phyloP scores from a whole-genome alignment of 768 basidiomycete species.

The Floccularia luteovirens region DNA sequence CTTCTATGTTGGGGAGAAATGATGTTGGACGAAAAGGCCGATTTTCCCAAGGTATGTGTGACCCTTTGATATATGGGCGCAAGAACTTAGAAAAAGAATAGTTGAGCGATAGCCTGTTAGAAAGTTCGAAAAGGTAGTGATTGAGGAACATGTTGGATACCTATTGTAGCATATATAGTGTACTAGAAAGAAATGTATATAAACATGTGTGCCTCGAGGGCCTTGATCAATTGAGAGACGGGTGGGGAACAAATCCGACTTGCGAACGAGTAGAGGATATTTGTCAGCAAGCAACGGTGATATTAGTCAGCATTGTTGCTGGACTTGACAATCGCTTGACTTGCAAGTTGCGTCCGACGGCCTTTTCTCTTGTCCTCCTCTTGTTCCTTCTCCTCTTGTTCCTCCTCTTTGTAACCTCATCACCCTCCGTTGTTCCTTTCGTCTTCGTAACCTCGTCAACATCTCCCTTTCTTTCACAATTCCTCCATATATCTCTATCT shows the following conservation, averaged over 20 bases:
- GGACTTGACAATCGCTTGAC: neutral
- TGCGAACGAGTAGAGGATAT: too few species aligned
- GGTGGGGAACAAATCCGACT: too few species aligned
- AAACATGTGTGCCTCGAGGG: too few species aligned
- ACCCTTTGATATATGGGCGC: neutral
- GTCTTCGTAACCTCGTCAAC: conserved; percentile 1
- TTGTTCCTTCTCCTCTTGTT: conserved; percentile 9
- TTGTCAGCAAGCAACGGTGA: conserved; percentile 22
- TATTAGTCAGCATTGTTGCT: neutral
- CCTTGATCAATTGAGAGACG: too few species aligned
- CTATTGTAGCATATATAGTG: too few species aligned
- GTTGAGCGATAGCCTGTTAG: too few species aligned
- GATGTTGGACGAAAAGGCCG: conserved; percentile 67
- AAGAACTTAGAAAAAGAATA: too few species aligned
- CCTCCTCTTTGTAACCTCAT: conserved; percentile 5
- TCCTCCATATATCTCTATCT: too few species aligned
- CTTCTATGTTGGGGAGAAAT: conserved; percentile 86
- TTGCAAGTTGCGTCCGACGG: neutral
- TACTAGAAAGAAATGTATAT: too few species aligned
- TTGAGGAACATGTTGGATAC: too few species aligned
- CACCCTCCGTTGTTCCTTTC: conserved; percentile 6
- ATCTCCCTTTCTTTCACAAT: neutral
- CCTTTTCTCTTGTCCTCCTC: neutral
- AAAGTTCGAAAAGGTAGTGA: too few species aligned
- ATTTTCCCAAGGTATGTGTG: conserved; percentile 65